A percentile compares a stretch with the other conserved stretches of the same genome.
phyloP scores from a whole-genome alignment of 352 stramenopile species.

The Phytophthora rubi region DNA sequence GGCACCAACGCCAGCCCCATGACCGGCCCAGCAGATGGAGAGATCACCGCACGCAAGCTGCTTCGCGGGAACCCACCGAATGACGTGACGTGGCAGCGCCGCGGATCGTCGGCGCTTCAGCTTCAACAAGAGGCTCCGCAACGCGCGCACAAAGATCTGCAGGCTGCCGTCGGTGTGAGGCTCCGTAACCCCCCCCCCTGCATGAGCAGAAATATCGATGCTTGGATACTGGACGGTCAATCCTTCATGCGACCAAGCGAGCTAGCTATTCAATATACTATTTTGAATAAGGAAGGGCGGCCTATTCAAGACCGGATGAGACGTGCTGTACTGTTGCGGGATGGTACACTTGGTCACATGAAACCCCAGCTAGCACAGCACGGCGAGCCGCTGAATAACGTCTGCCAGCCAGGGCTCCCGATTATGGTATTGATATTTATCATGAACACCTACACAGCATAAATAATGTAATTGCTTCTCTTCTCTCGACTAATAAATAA shows the following conservation, averaged over 20 bases:
- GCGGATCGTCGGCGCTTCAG: background rate
- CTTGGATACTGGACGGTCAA: too few species aligned
- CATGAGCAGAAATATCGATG: too few species aligned
- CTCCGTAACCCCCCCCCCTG: too few species aligned
- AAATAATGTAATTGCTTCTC: too few species aligned
- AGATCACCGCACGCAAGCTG: constrained; percentile 9
- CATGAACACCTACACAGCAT: too few species aligned
- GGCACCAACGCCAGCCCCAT: background rate
- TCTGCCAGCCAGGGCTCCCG: too few species aligned
- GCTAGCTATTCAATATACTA: background rate
- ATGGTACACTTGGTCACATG: background rate
- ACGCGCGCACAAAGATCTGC: background rate
- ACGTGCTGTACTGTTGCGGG: background rate
- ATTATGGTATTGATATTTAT: too few species aligned
- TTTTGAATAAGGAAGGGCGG: background rate
- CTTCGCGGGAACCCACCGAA: background rate
- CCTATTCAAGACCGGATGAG: background rate
- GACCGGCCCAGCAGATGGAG: constrained; percentile 15
- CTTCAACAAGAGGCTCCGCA: constrained; percentile 1
- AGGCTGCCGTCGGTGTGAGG: background rate
- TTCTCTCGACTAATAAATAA: too few species aligned
- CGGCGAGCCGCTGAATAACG: background rate
- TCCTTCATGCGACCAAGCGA: background rate
- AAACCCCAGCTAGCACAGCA: background rate
- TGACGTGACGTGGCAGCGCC: background rate